phyloP scores from a whole-genome alignment of 805 yeast species.

The Maudiozyma pseudohumilis region DNA sequence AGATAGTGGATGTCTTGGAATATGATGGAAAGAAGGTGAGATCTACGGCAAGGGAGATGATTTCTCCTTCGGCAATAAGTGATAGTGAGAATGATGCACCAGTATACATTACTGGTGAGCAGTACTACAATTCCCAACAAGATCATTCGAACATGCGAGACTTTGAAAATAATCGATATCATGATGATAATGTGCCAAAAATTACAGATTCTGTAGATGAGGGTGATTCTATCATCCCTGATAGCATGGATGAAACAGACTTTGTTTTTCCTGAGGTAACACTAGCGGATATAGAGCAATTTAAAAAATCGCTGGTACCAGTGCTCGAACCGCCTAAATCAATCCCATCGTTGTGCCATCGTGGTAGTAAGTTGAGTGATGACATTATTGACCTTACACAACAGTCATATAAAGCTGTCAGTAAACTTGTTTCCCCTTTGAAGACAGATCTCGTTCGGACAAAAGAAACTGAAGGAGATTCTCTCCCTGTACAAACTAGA shows the following conservation, averaged over 20 bases:
- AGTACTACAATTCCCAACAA: too few species aligned
- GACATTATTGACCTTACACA: constrained; percentile 22
- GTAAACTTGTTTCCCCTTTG: constrained; percentile 22
- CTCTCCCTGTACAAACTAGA: background rate
- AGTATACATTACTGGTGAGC: too few species aligned
- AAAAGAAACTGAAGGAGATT: background rate
- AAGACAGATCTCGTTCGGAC: constrained; percentile 6
- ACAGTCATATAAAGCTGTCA: constrained; percentile 23
- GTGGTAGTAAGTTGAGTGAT: constrained; percentile 1
- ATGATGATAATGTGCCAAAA: background rate
- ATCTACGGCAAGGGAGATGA: too few species aligned
- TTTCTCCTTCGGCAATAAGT: too few species aligned
- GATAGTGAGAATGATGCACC: too few species aligned
- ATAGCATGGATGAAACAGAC: constrained; percentile 5
- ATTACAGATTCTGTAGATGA: background rate
- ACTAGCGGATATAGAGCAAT: background rate
- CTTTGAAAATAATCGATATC: too few species aligned
- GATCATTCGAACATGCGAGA: too few species aligned
- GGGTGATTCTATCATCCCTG: constrained; percentile 1
- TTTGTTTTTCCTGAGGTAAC: constrained; percentile 6
- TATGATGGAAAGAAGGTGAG: too few species aligned
- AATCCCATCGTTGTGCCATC: constrained; percentile 2
- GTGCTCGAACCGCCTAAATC: background rate
- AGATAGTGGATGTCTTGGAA: too few species aligned
- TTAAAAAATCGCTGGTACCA: background rate